A percentile compares a stretch with the other conserved stretches of the same genome.
These are phyloP conservation scores for Venturia pyrina DNA, from an alignment of 2,329 filamentous ascomycete genomes.

Conservation along the genomic window DNA sequence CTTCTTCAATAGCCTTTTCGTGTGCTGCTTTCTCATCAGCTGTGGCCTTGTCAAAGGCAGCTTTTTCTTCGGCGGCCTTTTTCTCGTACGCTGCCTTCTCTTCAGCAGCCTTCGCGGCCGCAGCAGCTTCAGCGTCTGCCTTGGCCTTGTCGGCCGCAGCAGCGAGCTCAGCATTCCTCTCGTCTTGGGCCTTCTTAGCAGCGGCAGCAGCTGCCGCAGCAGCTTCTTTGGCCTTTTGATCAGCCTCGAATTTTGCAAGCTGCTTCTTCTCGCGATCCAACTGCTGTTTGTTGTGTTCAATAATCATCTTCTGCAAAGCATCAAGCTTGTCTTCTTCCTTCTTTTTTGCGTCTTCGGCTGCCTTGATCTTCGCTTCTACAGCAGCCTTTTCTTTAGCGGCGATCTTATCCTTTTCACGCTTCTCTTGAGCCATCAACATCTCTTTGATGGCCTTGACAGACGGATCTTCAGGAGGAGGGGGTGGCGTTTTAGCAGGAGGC, in stretches of 20 bases:
- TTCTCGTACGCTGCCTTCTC: constrained; percentile 18
- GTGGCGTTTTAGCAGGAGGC: constrained; percentile 16
- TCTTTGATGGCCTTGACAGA: constrained; percentile 24
- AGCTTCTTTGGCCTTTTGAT: constrained; percentile 10
- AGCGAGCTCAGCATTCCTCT: constrained; percentile 29
- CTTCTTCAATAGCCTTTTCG: constrained; percentile 24
- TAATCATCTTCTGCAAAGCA: constrained; percentile 11
- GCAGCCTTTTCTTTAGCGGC: constrained; percentile 16
- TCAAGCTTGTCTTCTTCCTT: constrained; percentile 18
- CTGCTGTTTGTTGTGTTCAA: constrained; percentile 12
- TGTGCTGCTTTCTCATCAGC: constrained; percentile 16
- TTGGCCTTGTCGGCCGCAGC: constrained; percentile 30
- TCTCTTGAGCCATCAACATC: constrained; percentile 25
- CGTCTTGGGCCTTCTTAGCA: constrained; percentile 24
- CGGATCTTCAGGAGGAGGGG: constrained; percentile 15
- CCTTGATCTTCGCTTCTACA: constrained; percentile 12
- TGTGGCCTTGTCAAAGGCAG: constrained; percentile 19
- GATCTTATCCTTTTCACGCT: constrained; percentile 20
- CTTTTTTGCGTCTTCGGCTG: constrained; percentile 8
- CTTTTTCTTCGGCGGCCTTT: constrained; percentile 27
- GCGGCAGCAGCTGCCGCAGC: constrained; percentile 10
- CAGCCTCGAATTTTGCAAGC: constrained; percentile 6
- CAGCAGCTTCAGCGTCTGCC: constrained; percentile 38
- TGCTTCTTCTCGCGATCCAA: constrained; percentile 13
- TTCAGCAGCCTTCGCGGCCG: constrained; percentile 27